Evolutionary conservation across 306 rosid genomes (phyloP).

Genomic region (Pyrus bretschneideri): DNA sequence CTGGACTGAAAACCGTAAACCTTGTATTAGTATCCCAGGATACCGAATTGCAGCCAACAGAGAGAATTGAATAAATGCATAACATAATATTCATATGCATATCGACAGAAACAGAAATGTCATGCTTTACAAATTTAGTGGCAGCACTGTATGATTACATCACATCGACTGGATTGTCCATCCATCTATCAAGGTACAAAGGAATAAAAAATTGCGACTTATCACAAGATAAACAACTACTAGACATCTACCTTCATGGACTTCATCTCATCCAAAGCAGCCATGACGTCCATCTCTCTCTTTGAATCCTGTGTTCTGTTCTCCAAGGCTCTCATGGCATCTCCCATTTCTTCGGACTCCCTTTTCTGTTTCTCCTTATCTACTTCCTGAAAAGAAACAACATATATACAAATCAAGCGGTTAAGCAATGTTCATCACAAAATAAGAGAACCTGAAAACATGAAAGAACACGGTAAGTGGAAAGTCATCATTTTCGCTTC

Average conservation of each 20-base stretch:
- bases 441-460: neutral
- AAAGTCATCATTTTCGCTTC: neutral
- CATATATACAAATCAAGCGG: neutral
- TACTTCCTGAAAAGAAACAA: slow-evolving; percentile 3
- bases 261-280: slow-evolving; percentile 96
- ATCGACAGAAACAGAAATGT: neutral
- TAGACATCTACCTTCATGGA: slow-evolving; percentile 75
- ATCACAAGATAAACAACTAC: neutral
- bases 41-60: neutral
- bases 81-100: neutral
- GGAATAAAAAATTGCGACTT: neutral
- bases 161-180: neutral
- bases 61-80: neutral
- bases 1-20: slow-evolving; percentile 56
- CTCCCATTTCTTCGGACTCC: slow-evolving; percentile 81
- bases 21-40: slow-evolving; percentile 10
- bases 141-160: neutral
- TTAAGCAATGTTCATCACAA: neutral
- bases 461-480: neutral
- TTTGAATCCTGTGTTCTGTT: slow-evolving; percentile 88
- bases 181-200: neutral
- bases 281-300: slow-evolving; percentile 67
- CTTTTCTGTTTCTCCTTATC: slow-evolving; percentile 49
- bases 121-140: neutral
- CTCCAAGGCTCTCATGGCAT: slow-evolving; percentile 81